These are phyloP conservation scores for Ilyonectria mors-panacis DNA, from an alignment of 2,329 filamentous ascomycete species.

Conservation along the genomic window DNA sequence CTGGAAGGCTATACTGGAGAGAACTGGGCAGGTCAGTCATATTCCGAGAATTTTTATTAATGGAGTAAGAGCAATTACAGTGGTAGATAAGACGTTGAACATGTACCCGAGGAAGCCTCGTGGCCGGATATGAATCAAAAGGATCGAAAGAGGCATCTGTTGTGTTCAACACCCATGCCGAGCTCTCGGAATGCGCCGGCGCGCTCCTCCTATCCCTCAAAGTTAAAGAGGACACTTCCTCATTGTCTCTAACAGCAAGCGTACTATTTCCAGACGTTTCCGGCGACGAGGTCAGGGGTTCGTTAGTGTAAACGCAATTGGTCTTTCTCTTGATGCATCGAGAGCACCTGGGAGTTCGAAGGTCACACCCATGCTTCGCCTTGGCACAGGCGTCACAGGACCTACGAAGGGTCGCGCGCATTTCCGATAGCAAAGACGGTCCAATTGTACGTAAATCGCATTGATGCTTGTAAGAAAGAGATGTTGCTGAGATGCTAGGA, in stretches of 20 bases:
- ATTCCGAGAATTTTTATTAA: neutral
- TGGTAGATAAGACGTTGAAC: conserved; percentile 70
- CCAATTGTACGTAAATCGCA: neutral
- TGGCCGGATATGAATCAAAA: conserved; percentile 70
- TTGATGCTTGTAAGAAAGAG: neutral
- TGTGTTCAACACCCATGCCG: conserved; percentile 37
- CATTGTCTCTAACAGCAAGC: neutral
- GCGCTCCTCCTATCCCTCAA: conserved; percentile 3
- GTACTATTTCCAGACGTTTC: conserved; percentile 26
- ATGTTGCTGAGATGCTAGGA: neutral
- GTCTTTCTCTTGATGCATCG: conserved; percentile 66
- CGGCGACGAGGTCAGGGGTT: conserved; percentile 57
- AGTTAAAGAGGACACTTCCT: neutral
- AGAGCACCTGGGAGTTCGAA: conserved; percentile 67
- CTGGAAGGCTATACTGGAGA: conserved; percentile 71
- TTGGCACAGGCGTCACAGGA: conserved; percentile 71
- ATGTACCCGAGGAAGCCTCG: conserved; percentile 64
- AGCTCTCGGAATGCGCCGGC: conserved; percentile 6
- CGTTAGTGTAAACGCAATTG: conserved; percentile 67
- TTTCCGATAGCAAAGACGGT: conserved; percentile 45
- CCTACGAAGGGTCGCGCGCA: conserved; percentile 70
- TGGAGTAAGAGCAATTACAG: conserved; percentile 59
- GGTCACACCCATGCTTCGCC: conserved; percentile 70
- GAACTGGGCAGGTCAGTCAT: conserved; percentile 58
- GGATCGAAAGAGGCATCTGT: conserved; percentile 63